These are phyloP conservation scores for Vigna radiata DNA, from an alignment of 306 rosid genomes.

Conservation along the genomic window DNA sequence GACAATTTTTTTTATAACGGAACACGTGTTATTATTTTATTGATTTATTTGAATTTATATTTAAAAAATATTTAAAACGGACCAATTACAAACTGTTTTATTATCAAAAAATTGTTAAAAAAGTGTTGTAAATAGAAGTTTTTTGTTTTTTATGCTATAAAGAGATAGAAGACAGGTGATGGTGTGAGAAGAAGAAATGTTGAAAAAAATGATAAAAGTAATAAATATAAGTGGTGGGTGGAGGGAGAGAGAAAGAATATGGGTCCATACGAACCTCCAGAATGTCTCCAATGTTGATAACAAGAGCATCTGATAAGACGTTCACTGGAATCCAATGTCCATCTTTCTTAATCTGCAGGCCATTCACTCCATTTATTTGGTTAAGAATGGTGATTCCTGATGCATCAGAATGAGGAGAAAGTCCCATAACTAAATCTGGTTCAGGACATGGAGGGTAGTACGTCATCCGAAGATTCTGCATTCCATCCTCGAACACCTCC, in stretches of 20 bases:
- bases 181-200: background rate
- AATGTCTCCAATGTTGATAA: slow-evolving; percentile 69
- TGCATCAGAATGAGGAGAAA: slow-evolving; percentile 69
- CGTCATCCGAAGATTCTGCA: slow-evolving; percentile 65
- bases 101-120: too few species aligned
- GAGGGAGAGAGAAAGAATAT: background rate
- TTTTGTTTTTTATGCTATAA: background rate
- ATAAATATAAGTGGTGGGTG: too few species aligned
- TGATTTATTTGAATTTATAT: too few species aligned
- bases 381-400: slow-evolving; percentile 63
- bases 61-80: too few species aligned
- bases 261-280: slow-evolving; percentile 54
- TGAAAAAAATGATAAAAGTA: background rate
- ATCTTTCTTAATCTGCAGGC: slow-evolving; percentile 67
- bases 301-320: slow-evolving; percentile 48
- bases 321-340: slow-evolving; percentile 68
- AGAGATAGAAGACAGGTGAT: background rate
- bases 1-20: too few species aligned
- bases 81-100: too few species aligned
- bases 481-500: slow-evolving; percentile 61
- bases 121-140: too few species aligned
- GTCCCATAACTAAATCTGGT: slow-evolving; percentile 64
- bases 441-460: slow-evolving; percentile 76
- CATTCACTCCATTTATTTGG: slow-evolving; percentile 67
- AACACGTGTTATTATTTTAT: too few species aligned